These are phyloP conservation scores for Arthrobotrys entomopaga DNA, from an alignment of 2,329 filamentous ascomycete species.

Conservation along the genomic window DNA sequence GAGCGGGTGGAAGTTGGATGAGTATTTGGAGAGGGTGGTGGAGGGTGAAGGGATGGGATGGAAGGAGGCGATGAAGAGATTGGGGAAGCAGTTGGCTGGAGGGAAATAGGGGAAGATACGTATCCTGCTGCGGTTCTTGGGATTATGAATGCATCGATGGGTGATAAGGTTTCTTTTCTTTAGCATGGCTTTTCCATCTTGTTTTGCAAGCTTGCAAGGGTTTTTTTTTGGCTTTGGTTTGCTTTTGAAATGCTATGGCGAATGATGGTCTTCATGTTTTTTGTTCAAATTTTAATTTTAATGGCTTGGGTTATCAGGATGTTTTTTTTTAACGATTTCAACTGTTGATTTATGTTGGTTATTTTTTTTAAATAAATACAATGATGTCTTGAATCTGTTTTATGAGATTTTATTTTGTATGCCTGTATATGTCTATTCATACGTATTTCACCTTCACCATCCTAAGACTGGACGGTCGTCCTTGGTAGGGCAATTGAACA, in stretches of 20 bases:
- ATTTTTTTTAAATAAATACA: no score
- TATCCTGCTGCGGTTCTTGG: neutral
- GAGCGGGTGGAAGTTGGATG: conserved; percentile 77
- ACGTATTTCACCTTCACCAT: no score
- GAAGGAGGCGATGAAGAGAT: conserved; percentile 46
- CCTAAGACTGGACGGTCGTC: no score
- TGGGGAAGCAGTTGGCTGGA: conserved; percentile 27
- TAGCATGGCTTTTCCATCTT: neutral
- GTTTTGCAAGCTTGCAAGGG: neutral
- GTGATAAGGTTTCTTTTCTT: neutral
- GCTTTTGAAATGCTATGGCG: neutral
- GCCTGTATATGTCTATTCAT: no score
- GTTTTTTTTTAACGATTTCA: no score
- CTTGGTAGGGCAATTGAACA: no score
- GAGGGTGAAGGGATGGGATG: conserved; percentile 42
- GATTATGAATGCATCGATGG: neutral
- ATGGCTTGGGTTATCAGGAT: no score
- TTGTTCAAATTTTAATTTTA: no score
- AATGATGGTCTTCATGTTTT: neutral
- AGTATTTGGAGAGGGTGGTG: conserved; percentile 70
- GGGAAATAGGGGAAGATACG: conserved; percentile 2
- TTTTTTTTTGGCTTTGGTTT: neutral
- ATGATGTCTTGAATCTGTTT: no score
- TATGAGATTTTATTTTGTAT: no score
- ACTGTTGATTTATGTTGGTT: no score